A percentile compares a stretch with the other conserved stretches of the same genome.
These are phyloP conservation scores for Megacollybia marginata DNA, from an alignment of 768 basidiomycete genomes.

Conservation along the genomic window DNA sequence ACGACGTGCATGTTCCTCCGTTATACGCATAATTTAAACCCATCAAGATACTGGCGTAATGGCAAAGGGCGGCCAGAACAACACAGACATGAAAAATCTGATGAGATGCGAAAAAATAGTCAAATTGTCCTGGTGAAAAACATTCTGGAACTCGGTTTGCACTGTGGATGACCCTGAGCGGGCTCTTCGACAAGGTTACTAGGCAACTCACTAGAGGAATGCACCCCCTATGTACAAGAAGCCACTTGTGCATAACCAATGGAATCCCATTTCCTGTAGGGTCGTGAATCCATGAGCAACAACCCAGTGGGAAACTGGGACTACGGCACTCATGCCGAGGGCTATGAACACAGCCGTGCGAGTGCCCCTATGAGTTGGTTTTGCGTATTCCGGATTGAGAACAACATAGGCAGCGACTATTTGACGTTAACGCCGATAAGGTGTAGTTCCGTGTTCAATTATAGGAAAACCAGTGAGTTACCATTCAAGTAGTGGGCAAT, in stretches of 20 bases:
- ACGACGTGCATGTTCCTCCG: no score
- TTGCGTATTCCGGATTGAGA: conserved; percentile 69
- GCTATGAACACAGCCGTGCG: conserved; percentile 75
- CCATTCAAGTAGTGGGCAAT: no score
- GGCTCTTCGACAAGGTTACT: not conserved
- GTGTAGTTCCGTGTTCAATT: conserved; percentile 1
- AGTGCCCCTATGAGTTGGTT: conserved; percentile 65
- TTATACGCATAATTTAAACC: conserved; percentile 55
- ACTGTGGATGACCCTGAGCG: conserved; percentile 32
- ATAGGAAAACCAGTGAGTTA: not conserved
- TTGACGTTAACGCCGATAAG: not conserved
- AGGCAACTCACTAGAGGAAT: conserved; percentile 61
- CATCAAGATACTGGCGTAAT: conserved; percentile 51
- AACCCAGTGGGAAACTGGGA: conserved; percentile 65
- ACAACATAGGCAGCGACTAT: conserved; percentile 69
- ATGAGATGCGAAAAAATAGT: conserved; percentile 74
- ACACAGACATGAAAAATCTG: conserved; percentile 88
- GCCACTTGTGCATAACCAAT: conserved; percentile 65
- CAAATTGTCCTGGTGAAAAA: conserved; percentile 68
- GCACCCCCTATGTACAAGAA: conserved; percentile 74
- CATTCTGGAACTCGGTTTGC: conserved; percentile 80
- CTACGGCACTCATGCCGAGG: conserved; percentile 61
- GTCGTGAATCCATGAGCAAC: conserved; percentile 48
- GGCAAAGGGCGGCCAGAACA: conserved; percentile 60
- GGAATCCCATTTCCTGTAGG: conserved; percentile 61